Conservation (phyloP, 1,284 basidiomycete genomes). For the Leccinum subspadiceum region DNA sequence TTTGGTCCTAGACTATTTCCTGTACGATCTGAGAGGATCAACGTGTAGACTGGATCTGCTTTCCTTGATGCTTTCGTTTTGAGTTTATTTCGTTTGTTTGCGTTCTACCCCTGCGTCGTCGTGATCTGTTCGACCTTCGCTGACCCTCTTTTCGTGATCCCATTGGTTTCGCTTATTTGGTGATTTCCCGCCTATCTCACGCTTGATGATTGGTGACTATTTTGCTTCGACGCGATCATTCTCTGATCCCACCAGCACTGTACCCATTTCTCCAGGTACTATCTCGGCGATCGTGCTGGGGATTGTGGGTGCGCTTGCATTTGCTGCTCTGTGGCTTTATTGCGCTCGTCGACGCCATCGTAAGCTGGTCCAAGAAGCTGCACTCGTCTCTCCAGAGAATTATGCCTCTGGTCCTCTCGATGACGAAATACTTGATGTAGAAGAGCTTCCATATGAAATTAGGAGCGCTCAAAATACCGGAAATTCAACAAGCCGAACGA, state of each 20-base stretch:
- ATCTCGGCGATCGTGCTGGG: constrained; percentile 28
- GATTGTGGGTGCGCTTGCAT: constrained; percentile 25
- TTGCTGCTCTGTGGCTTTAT: constrained; percentile 32
- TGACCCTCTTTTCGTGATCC: constrained; percentile 22
- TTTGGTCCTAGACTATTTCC: background rate
- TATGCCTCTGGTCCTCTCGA: constrained; percentile 20
- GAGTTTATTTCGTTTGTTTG: constrained; percentile 6
- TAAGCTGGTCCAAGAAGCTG: constrained; percentile 19
- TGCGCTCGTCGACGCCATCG: constrained; percentile 33
- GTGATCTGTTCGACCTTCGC: constrained; percentile 14
- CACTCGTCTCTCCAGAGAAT: constrained; percentile 7
- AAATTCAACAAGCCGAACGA: background rate
- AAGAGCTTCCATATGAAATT: constrained; percentile 10
- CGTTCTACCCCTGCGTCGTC: constrained; percentile 14
- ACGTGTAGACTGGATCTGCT: constrained; percentile 11
- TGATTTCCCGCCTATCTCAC: constrained; percentile 1
- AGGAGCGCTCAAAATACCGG: background rate
- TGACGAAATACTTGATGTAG: constrained; percentile 21
- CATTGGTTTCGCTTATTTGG: constrained; percentile 15
- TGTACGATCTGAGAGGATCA: constrained; percentile 7
- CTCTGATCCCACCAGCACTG: constrained; percentile 10
- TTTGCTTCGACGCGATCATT: constrained; percentile 6
- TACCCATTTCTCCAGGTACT: constrained; percentile 24
- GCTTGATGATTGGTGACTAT: constrained; percentile 3
- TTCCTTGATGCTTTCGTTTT: background rate